Base-by-base conservation (phyloP, 78 protist species). In the Tieghemostelium lacteum region DNA sequence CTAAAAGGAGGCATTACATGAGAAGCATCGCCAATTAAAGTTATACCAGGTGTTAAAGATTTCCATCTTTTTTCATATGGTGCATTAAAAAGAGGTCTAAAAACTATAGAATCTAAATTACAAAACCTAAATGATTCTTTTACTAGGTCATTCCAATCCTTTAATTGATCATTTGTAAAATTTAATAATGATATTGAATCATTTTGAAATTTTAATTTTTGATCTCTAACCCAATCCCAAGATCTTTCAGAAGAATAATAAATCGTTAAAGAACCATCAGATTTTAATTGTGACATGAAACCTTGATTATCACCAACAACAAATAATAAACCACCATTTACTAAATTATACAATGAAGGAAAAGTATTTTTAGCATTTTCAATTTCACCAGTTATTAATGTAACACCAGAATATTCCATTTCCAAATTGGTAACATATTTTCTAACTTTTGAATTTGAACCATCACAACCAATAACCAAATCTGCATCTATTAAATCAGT, bases 1-100 rank as follows among this genome's bases (percentile, higher is more conserved):
- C 83, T 80, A 40, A 70, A 86, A n/a, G 92, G 92, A 17, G 67
- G 42, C 76, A 86, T 86, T 0, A 73, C 54, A 28, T 86, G 92
- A 0, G 92, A 78, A 37, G 70, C 64, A 40, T 86, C 92, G 16
- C 92, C 92, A 49, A 86, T 34, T 20, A 78, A 19, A 19, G 73
- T 64, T 17, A 78, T 22, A 24, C 6, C 2, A 12, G 17, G 39
- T 8, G 28, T 22, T 49, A 28, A 17, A 3, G 40, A 1, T 0
- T 31, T 52, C 36, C 52, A 45, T 45, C 10, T 45, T 45, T 45
- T 6, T 6, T 45, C 10, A 14, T 14, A 6, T 45, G 52, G 52
- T 45, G 10, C n/a, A 6, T 45, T 10, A 10, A 14, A 45, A 14
- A 45, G 6, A 10, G 52, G 52, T 45, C 52, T 45, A 10, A 45